These are phyloP conservation scores for Dioscorea cayenensis DNA, from an alignment of 116 monocot species.

Conservation along the genomic window DNA sequence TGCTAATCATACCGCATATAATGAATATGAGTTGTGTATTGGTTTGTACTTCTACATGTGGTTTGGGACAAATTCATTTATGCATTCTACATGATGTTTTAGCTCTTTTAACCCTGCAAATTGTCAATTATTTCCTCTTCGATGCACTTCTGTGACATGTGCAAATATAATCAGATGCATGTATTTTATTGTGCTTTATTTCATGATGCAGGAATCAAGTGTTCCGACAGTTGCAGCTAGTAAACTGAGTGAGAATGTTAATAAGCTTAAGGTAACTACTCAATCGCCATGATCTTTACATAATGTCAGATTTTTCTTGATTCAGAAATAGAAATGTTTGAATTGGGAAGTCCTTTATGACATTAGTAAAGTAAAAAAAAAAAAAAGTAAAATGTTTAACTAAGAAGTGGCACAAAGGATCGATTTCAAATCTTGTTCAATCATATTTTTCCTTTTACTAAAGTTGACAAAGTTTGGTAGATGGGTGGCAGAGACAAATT, in stretches of 20 bases:
- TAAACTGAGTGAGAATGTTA: slow-evolving; percentile 61
- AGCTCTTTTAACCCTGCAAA: neutral
- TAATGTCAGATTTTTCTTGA: neutral
- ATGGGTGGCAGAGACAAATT: too few species aligned
- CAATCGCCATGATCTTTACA: neutral
- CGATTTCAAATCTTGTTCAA: too few species aligned
- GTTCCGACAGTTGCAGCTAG: slow-evolving; percentile 33
- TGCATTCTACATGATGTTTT: neutral
- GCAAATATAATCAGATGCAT: neutral
- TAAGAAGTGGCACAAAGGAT: too few species aligned
- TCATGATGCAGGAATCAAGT: slow-evolving; percentile 37
- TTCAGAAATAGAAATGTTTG: too few species aligned
- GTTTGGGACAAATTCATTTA: neutral
- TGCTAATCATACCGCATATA: too few species aligned
- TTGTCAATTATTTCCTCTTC: neutral
- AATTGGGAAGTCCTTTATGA: too few species aligned
- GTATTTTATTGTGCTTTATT: neutral
- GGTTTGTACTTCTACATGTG: neutral
- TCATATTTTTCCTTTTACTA: too few species aligned
- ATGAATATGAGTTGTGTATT: neutral
- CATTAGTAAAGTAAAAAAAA: too few species aligned
- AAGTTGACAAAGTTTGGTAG: too few species aligned
- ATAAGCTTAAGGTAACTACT: slow-evolving; percentile 59
- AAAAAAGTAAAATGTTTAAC: neutral
- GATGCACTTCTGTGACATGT: neutral